Evolutionary conservation across 2,329 filamentous ascomycete species (phyloP).

Genomic region (Penicillium sumatraense): DNA sequence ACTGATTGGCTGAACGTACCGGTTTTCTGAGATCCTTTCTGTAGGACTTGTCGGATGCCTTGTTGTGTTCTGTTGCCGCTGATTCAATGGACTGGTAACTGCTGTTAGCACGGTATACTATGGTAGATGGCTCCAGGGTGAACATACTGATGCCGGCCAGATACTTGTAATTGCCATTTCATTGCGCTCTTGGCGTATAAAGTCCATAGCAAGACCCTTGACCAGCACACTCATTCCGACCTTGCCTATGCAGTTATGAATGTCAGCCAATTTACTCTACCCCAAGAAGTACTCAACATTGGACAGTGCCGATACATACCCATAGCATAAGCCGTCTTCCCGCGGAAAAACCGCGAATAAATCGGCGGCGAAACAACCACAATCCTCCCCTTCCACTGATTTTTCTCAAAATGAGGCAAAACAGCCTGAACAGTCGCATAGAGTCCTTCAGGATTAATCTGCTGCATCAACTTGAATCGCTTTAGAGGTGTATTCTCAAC

Average conservation of each 20-base stretch:
- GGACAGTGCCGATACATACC: constrained; percentile 43
- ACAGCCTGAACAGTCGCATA: constrained; percentile 72
- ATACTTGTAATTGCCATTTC: constrained; percentile 80
- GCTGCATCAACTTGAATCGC: constrained; percentile 79
- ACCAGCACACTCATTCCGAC: constrained; percentile 81
- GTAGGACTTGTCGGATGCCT: constrained; percentile 50
- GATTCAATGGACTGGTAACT: constrained; percentile 67
- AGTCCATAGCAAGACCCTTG: constrained; percentile 83
- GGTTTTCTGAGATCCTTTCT: constrained; percentile 67
- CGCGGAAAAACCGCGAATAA: constrained; percentile 81
- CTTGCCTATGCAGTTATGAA: constrained; percentile 68
- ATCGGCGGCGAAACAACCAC: constrained; percentile 83
- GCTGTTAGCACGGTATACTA: too few species aligned
- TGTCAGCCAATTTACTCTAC: background rate
- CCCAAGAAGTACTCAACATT: background rate
- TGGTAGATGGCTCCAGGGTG: too few species aligned
- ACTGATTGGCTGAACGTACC: constrained; percentile 31
- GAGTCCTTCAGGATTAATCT: constrained; percentile 74
- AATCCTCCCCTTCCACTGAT: constrained; percentile 64
- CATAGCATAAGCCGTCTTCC: constrained; percentile 83
- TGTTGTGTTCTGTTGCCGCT: constrained; percentile 68
- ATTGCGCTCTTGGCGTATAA: constrained; percentile 65
- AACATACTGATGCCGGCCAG: constrained; percentile 75
- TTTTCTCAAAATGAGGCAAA: constrained; percentile 67
- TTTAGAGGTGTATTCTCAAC: constrained; percentile 74